Evolutionary conservation across 1,284 basidiomycete species (phyloP), one percentile per base, ranked within the genome.

Genomic region (Violaceomyces palustris): DNA sequence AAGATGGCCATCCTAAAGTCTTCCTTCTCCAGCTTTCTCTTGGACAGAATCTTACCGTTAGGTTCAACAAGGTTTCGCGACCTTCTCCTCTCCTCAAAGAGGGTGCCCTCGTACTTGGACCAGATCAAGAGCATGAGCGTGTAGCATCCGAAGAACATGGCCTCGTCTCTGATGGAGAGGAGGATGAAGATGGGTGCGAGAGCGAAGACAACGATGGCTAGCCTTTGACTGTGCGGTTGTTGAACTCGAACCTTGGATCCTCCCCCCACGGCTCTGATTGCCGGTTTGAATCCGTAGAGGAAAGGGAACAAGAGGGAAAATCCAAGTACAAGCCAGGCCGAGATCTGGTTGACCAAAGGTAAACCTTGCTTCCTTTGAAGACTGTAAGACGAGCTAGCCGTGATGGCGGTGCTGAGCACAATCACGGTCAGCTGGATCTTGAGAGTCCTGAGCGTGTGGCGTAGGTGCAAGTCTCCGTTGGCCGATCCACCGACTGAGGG

Each of bases 141-240:
- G 67, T 85, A 91, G 12, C 81, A 77, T 12, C 81, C 77, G 76
- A 84, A 89, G 74, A 92, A 92, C 9, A 90, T 76, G 0, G 84
- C 85, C 65, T 92, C 88, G 32, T 86, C 82, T 47, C 84, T 85
- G 62, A 91, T 83, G 1, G 87, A 87, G 14, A 92, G 78, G 25
- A 90, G 78, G 25, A 89, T 78, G 50, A 90, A 91, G 55, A 83
- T 83, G 1, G 84, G 84, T 0, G 82, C 82, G 56, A 90, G 85
- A 1, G 82, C 82, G 37, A 64, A 69, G 3, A 72, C 38, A 27
- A 72, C 53, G 22, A 74, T 53, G 1, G 62, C 45, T 26, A 75
- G 37, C 6, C 74, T 69, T 42, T 74, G 68, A 12, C 59, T 53
- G 24, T 39, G 49, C 0, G 67, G 51, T 39, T 74, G 72, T 3